Percentiles rank a stretch among this genome's conserved stretches.
Conservation (phyloP, 2,329 filamentous ascomycete genomes). For the Aspergillus intermedius region DNA sequence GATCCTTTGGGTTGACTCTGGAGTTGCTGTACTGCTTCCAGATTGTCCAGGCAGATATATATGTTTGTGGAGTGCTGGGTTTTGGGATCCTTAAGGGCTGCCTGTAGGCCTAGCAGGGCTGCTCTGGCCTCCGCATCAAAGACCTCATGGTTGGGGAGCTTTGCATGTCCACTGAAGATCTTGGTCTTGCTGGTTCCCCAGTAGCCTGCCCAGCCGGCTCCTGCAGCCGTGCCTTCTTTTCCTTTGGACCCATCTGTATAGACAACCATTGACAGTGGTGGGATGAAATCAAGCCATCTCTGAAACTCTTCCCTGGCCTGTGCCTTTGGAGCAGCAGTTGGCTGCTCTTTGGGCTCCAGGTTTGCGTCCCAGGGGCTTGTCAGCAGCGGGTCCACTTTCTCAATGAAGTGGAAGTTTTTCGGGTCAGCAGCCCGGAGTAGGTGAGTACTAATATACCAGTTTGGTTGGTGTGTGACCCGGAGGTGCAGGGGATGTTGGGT, state of each 20-base stretch:
- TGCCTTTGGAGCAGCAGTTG: background rate
- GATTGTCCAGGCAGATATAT: background rate
- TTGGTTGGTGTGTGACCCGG: background rate
- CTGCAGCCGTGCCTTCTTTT: background rate
- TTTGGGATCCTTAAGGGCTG: background rate
- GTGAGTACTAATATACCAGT: background rate
- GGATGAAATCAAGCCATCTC: background rate
- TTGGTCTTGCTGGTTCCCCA: background rate
- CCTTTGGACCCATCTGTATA: background rate
- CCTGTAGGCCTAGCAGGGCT: background rate
- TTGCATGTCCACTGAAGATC: background rate
- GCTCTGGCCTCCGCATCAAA: background rate
- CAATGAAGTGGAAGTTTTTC: background rate
- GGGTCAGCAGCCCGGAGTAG: background rate
- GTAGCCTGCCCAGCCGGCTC: background rate
- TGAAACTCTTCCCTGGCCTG: background rate
- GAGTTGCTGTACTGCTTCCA: background rate
- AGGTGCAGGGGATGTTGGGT: background rate
- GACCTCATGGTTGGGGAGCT: background rate
- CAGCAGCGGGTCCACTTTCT: background rate
- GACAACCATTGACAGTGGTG: background rate
- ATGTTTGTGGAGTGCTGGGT: background rate
- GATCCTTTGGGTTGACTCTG: background rate
- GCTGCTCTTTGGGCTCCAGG: background rate
- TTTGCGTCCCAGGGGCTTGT: background rate